phyloP scores from a whole-genome alignment of 2,329 filamentous ascomycete species.

The Orbilia ellipsospora region DNA sequence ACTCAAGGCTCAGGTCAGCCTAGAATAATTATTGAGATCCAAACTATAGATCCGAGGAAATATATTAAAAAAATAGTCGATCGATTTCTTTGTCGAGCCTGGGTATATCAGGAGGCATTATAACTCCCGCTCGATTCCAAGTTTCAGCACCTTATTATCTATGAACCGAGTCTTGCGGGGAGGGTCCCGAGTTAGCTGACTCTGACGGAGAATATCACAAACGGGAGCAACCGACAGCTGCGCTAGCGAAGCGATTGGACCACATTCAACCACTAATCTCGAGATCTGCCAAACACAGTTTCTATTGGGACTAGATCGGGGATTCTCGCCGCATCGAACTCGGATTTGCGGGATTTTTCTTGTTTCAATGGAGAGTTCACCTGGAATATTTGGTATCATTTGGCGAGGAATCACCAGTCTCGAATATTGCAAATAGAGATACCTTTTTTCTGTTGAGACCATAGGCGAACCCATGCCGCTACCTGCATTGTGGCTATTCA shows the following conservation, averaged over 20 bases:
- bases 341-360: constrained; percentile 2
- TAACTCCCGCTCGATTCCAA: background rate
- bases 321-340: background rate
- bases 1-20: too few relatives aligned
- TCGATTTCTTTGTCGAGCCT: background rate
- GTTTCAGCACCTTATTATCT: background rate
- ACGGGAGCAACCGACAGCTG: background rate
- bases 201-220: background rate
- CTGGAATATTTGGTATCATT: too few relatives aligned
- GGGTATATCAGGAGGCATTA: too few relatives aligned
- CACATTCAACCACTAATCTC: too few relatives aligned
- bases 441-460: too few relatives aligned
- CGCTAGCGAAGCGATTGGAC: background rate
- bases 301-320: background rate
- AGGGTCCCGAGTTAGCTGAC: background rate
- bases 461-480: too few relatives aligned
- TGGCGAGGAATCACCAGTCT: too few relatives aligned
- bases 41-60: background rate
- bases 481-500: too few relatives aligned
- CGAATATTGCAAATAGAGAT: too few relatives aligned
- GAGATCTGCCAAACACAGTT: background rate
- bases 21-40: too few relatives aligned
- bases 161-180: too few relatives aligned
- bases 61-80: background rate
- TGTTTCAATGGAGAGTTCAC: background rate